Evolutionary conservation across 2,329 filamentous ascomycete species (phyloP), one percentile per base, ranked within the genome.

Genomic region (Beauveria sp.): DNA sequence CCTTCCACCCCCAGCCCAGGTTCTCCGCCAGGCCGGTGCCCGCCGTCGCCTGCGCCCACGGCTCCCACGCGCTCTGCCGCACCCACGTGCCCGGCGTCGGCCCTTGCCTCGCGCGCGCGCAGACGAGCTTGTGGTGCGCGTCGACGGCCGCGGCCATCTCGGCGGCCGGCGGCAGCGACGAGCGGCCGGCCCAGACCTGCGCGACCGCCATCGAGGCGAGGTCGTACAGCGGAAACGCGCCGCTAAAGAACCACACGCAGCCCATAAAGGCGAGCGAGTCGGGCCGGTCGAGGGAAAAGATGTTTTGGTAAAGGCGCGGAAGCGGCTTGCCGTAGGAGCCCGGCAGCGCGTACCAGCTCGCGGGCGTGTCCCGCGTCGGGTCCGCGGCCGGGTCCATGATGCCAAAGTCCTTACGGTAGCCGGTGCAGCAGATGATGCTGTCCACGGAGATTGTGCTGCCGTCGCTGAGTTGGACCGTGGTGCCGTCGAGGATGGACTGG

Each of bases 181-280:
- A 73, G 3, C 68, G 70, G 1, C 75, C 76, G 4, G 72, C 71
- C 74, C 76, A 82, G 18, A 79, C 67, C 60, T 80, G 77, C 1
- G 75, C 73, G 6, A 81, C 66, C 14, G 66, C 65, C 77, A 79
- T 79, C 45, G 73, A 69, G 5, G 72, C 73, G 43, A 82, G 68
- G 62, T 81, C 79, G 52, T 75, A 71, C 9, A 77, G 67, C 14
- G 72, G 70, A 20, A 64, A 76, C 60, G 70, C 73, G 56, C 71
- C 69, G 45, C 75, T 68, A 61, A 71, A 67, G 42, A 74, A 72
- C 8, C 71, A 70, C 5, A 72, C 67, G 55, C 73, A 73, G 62
- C 75, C 74, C 62, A 79, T 67, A 50, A 80, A 75, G 0, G 77
- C 80, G 6, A 81, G 70, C 7, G 75, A 78, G 9, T 78, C 70